phyloP scores from a whole-genome alignment of 2,329 filamentous ascomycete species.

The Monosporascus sp. region DNA sequence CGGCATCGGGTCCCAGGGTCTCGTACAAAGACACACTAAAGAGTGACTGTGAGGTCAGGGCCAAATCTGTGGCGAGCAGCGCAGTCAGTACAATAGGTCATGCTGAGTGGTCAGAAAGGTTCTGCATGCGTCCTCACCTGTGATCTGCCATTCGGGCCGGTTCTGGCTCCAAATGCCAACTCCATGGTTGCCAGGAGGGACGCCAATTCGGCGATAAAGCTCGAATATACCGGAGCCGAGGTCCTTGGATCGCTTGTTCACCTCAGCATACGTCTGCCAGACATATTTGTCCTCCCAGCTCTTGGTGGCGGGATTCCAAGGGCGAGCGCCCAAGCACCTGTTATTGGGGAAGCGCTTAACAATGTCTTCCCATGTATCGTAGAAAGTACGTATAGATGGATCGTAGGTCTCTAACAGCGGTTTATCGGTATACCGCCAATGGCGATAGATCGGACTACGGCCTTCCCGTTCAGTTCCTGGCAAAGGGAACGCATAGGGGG shows the following conservation, averaged over 20 bases:
- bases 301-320: slow-evolving; percentile 71
- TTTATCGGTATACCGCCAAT: slow-evolving; percentile 71
- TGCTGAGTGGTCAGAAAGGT: neutral
- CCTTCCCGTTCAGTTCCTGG: slow-evolving; percentile 69
- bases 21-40: slow-evolving; percentile 95
- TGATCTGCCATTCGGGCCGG: slow-evolving; percentile 82
- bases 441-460: slow-evolving; percentile 72
- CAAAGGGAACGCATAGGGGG: slow-evolving; percentile 72
- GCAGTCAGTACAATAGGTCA: slow-evolving; percentile 8
- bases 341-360: slow-evolving; percentile 58
- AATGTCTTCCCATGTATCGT: slow-evolving; percentile 74
- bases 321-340: slow-evolving; percentile 72
- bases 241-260: slow-evolving; percentile 74
- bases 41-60: slow-evolving; percentile 77
- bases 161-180: slow-evolving; percentile 85
- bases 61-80: slow-evolving; percentile 58
- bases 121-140: slow-evolving; percentile 41
- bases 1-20: slow-evolving; percentile 83
- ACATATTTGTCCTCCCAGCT: slow-evolving; percentile 68
- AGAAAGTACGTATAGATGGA: slow-evolving; percentile 63
- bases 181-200: slow-evolving; percentile 62
- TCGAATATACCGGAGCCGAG: slow-evolving; percentile 82
- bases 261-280: slow-evolving; percentile 78
- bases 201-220: slow-evolving; percentile 67
- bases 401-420: slow-evolving; percentile 67